Evolutionary conservation across 2,329 filamentous ascomycete genomes (phyloP).

Genomic region (Escovopsis sp.): DNA sequence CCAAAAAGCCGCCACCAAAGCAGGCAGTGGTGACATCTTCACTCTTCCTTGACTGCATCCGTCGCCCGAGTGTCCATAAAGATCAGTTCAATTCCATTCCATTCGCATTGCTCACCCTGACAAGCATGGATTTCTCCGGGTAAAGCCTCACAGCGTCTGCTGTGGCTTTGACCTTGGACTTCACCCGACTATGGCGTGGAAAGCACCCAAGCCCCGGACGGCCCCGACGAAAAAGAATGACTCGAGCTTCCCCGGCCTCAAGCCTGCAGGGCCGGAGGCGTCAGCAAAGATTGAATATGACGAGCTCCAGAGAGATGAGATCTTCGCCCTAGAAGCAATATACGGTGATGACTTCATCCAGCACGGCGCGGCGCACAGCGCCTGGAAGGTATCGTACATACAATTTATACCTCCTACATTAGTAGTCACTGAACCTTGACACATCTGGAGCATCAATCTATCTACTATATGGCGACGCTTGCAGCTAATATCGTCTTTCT

Average conservation of each 20-base stretch:
- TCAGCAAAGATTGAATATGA: constrained; percentile 50
- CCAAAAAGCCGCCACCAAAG: neutral
- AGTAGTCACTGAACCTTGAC: constrained; percentile 3
- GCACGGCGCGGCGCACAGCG: constrained; percentile 52
- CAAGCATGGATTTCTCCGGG: constrained; percentile 31
- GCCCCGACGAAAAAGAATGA: constrained; percentile 29
- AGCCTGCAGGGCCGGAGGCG: constrained; percentile 26
- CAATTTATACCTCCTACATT: too few species aligned
- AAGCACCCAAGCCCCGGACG: constrained; percentile 33
- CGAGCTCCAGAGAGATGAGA: constrained; percentile 76
- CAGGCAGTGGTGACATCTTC: constrained; percentile 3
- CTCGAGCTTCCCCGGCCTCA: constrained; percentile 37
- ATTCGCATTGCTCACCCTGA: neutral
- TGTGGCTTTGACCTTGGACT: constrained; percentile 28
- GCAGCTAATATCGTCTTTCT: constrained; percentile 8
- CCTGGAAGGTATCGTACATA: constrained; percentile 60
- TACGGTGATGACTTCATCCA: constrained; percentile 79
- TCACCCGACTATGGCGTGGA: constrained; percentile 36
- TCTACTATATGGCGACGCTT: neutral
- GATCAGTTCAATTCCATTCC: neutral
- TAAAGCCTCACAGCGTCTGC: constrained; percentile 38
- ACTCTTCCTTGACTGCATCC: constrained; percentile 4
- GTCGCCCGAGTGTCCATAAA: constrained; percentile 1
- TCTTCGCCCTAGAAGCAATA: constrained; percentile 72
- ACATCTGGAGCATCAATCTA: too few species aligned